Evolutionary conservation across 2,329 filamentous ascomycete species (phyloP), one percentile per base, ranked within the genome.

Genomic region (Bipolaris zeicola): DNA sequence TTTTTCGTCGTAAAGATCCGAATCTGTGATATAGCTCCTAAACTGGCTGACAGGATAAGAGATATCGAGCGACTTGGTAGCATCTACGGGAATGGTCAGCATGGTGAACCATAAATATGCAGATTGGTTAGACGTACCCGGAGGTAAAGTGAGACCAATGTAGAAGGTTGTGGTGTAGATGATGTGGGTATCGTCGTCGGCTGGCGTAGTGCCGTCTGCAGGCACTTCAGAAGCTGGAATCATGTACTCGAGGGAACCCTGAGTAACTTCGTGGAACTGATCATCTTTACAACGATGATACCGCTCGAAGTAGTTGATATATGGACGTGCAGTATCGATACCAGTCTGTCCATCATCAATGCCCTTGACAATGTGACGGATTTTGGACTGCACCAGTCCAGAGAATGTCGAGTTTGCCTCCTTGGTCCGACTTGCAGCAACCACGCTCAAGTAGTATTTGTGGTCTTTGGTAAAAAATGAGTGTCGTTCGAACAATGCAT

Each of bases 151-250:
- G 45, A 98, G 82, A 34, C 95, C 95, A 70, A 99, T 92, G 73
- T 98, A 99, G 75, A 93, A 94, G 1, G 93, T 97, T 22, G 92
- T 92, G 0, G 94, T 98, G 73, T 91, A 96, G 26, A 98, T 78
- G 43, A 81, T 82, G 50, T 78, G 77, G 33, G 76, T 75, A 26
- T 77, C 73, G n/a, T 76, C 74, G 34, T 77, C 73, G 6, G 65
- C 57, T 24, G 69, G 61, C 31, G 76, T 73, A 41, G 73, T 71
- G 24, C 61, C 61, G 10, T 64, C 57, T 13, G 82, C 79, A 31
- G 80, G 81, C 66, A 83, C 82, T 13, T 83, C 63, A n/a, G 70
- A 69, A 5, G 57, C 45, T 36, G 81, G 80, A 76, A 85, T 77
- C 78, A 88, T 83, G 80, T 82, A 87, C 37, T 85, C 78, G 34